Conservation (phyloP, 164 flowering plant genomes). For the Santalum album region DNA sequence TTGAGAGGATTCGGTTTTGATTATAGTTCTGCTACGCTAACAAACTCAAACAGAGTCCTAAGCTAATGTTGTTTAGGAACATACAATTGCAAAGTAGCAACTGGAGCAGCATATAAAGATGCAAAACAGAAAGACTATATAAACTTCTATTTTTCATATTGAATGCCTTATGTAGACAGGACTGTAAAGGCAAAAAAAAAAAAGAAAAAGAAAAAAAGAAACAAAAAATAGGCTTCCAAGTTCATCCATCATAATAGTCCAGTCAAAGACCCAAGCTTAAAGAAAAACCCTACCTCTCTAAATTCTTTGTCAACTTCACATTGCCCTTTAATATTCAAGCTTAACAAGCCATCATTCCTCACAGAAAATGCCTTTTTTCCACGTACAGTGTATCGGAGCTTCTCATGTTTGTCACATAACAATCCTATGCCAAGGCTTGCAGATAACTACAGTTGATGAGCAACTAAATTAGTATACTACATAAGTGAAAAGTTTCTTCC, state of each 20-base stretch:
- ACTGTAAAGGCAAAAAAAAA: too few species aligned
- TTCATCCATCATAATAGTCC: background rate
- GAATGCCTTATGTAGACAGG: too few species aligned
- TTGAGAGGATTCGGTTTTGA: too few species aligned
- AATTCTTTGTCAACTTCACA: conserved; percentile 48
- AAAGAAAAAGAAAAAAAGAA: too few species aligned
- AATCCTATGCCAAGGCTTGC: conserved; percentile 64
- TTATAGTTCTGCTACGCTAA: too few species aligned
- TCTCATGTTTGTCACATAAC: conserved; percentile 40
- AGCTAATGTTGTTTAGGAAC: background rate
- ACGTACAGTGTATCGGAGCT: conserved; percentile 38
- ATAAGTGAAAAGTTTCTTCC: background rate
- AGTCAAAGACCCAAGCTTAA: background rate
- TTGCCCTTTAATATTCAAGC: conserved; percentile 62
- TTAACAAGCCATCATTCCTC: conserved; percentile 32
- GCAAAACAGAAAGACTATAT: too few species aligned
- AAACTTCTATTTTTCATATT: too few species aligned
- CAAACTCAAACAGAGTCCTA: too few species aligned
- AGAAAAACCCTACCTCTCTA: conserved; percentile 39
- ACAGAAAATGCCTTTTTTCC: conserved; percentile 76
- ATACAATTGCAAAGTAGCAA: too few species aligned
- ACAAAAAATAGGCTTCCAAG: background rate
- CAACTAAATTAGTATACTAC: background rate
- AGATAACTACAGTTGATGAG: conserved; percentile 28
- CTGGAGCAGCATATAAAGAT: background rate